Conservation (phyloP, 352 stramenopile species). For the Peronospora destructor region DNA sequence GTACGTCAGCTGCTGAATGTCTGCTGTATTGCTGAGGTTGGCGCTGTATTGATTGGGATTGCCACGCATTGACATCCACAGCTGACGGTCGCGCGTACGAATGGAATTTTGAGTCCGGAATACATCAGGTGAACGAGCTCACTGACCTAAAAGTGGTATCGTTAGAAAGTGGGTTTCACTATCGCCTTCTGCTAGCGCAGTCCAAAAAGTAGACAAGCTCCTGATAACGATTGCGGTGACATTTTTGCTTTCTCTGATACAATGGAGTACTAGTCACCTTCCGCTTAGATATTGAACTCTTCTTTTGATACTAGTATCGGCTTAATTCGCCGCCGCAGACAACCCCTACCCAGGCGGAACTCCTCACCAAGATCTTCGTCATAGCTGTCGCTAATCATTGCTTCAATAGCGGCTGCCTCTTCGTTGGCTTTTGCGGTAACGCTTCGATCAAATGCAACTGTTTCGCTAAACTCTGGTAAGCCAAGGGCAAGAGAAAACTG, state of each 20-base stretch:
- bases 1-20: constrained; percentile 13
- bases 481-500: constrained; percentile 23
- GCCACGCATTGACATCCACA: constrained; percentile 5
- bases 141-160: constrained; percentile 36
- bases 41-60: constrained; percentile 1
- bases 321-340: constrained; percentile 44
- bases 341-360: constrained; percentile 28
- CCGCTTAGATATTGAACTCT: constrained; percentile 51
- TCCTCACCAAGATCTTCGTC: constrained; percentile 20
- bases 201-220: constrained; percentile 17
- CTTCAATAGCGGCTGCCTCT: constrained; percentile 12
- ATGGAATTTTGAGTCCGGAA: constrained; percentile 58
- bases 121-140: constrained; percentile 42
- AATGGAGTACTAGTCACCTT: constrained; percentile 22
- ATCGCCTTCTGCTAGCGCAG: constrained; percentile 52
- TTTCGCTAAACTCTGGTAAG: constrained; percentile 39
- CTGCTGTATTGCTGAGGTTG: background rate
- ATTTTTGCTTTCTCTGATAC: constrained; percentile 22
- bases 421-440: constrained; percentile 20
- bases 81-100: constrained; percentile 61
- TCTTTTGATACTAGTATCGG: constrained; percentile 43
- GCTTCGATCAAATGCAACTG: constrained; percentile 37
- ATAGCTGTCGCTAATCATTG: constrained; percentile 20
- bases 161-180: constrained; percentile 73
- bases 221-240: constrained; percentile 13